These are phyloP conservation scores for Wickerhamomyces sp. DNA, from an alignment of 1,139 yeast genomes.

Conservation along the genomic window DNA sequence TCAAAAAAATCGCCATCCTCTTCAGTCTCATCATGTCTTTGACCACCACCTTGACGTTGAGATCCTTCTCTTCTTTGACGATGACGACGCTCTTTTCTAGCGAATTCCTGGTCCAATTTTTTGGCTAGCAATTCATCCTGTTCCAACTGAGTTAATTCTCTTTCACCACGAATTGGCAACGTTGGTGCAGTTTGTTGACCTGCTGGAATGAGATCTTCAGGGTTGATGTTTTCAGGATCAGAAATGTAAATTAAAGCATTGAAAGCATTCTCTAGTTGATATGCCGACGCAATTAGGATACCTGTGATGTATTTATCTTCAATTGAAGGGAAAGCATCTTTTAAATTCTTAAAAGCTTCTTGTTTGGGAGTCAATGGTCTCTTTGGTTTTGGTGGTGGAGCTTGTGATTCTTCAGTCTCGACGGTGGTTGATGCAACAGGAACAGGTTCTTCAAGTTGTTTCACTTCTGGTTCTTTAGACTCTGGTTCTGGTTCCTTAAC, in stretches of 20 bases:
- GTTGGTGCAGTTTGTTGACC: slow-evolving; percentile 23
- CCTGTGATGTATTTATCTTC: slow-evolving; percentile 72
- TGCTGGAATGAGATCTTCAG: slow-evolving; percentile 46
- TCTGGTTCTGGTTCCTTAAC: slow-evolving; percentile 18
- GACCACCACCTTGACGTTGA: slow-evolving; percentile 24
- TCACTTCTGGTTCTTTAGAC: slow-evolving; percentile 1
- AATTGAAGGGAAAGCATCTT: slow-evolving; percentile 76
- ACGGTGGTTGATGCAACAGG: slow-evolving; percentile 2
- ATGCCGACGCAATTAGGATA: slow-evolving; percentile 79
- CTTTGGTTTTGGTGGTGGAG: slow-evolving; percentile 69
- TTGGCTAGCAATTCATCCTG: slow-evolving; percentile 86
- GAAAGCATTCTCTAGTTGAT: slow-evolving; percentile 79
- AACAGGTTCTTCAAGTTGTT: neutral
- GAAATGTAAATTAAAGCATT: slow-evolving; percentile 77
- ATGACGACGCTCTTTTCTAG: slow-evolving; percentile 23
- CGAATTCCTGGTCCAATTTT: slow-evolving; percentile 68
- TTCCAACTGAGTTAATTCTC: slow-evolving; percentile 40
- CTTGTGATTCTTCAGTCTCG: slow-evolving; percentile 12
- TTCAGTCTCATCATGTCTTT: slow-evolving; percentile 36
- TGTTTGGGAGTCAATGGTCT: slow-evolving; percentile 49
- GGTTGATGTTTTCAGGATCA: slow-evolving; percentile 63
- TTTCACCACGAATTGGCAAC: slow-evolving; percentile 20
- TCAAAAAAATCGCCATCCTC: slow-evolving; percentile 56
- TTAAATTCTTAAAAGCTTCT: slow-evolving; percentile 47
- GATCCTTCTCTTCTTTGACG: slow-evolving; percentile 23